Evolutionary conservation across 345 rosid genomes (phyloP), one percentile per base, ranked within the genome.

Genomic region (Syzygium jambos): DNA sequence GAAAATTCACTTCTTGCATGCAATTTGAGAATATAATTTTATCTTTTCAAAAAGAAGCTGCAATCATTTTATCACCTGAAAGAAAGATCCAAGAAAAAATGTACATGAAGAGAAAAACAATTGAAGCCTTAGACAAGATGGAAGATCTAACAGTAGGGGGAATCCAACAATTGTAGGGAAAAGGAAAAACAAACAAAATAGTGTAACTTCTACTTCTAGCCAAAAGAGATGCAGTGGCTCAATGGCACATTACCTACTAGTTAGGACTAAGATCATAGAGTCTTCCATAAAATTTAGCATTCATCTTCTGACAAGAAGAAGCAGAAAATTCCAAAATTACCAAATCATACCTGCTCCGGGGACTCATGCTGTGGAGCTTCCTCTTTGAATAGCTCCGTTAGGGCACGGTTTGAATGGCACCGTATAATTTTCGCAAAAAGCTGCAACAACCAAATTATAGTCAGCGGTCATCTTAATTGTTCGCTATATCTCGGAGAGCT

Each of bases 331-430:
- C 80, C 49, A 73, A 34, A 19, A 73, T 73, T 73, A 73, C 80
- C 27, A 73, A 73, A 30, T 15, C 80, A 38, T 53, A 96, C 99
- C 98, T 94, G 96, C 91, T 93, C 95, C 17, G 93, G 92, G 52
- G 95, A 89, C 91, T 92, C 94, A 78, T 91, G 88, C 41, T 88
- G 92, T 1, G 83, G 68, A 89, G 94, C 89, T 87, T 90, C 90
- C 54, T 90, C 78, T 85, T 83, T 92, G 88, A 92, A 65, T 87
- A 88, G 89, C 86, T 93, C 92, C 87, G 93, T 78, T 1, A 88
- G 30, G 27, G 86, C 88, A 83, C 92, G 92, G 80, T 96, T 96
- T 34, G n/a, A 85, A 90, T 89, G 91, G 87, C 88, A 82, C 55
- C 88, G 94, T 84, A 96, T 84, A 51, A 93, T 87, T 88, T 87